phyloP scores from a whole-genome alignment of 345 rosid species.

The Brassica nigra region DNA sequence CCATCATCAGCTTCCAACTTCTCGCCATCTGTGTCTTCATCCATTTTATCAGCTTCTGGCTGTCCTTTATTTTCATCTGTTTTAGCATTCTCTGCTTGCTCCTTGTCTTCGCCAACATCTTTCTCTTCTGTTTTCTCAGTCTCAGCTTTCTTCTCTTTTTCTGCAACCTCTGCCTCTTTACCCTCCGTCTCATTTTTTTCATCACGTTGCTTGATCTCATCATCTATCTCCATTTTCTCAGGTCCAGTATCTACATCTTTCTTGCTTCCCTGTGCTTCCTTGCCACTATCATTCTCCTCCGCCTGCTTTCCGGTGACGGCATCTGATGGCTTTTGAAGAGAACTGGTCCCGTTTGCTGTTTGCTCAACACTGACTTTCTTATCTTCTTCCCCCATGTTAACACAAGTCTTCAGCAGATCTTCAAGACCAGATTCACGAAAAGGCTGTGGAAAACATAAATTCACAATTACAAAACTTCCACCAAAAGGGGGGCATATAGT shows the following conservation, averaged over 20 bases:
- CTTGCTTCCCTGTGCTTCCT: conserved; percentile 20
- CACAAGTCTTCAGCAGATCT: conserved; percentile 32
- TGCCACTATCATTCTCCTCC: conserved; percentile 7
- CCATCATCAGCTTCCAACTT: conserved; percentile 20
- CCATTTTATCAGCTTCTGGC: conserved; percentile 31
- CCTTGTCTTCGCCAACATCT: conserved; percentile 31
- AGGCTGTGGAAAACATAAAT: conserved; percentile 27
- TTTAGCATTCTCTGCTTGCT: conserved; percentile 4
- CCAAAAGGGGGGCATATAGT: background rate
- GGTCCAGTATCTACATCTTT: conserved; percentile 25
- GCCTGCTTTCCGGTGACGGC: conserved; percentile 37
- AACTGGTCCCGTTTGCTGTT: conserved; percentile 53
- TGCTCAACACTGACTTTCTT: conserved; percentile 45
- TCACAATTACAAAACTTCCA: background rate
- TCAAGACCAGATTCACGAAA: conserved; percentile 13
- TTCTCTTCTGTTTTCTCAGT: conserved; percentile 44
- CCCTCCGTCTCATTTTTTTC: conserved; percentile 10
- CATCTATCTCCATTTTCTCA: conserved; percentile 41
- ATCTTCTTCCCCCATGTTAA: conserved; percentile 66
- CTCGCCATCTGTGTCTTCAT: conserved; percentile 32
- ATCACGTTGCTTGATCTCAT: background rate
- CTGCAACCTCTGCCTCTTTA: conserved; percentile 32
- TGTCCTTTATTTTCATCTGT: conserved; percentile 36
- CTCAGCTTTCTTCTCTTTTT: conserved; percentile 20
- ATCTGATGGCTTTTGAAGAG: conserved; percentile 41